phyloP scores from a whole-genome alignment of 208 protist species.

The Herpetomonas tarakana region DNA sequence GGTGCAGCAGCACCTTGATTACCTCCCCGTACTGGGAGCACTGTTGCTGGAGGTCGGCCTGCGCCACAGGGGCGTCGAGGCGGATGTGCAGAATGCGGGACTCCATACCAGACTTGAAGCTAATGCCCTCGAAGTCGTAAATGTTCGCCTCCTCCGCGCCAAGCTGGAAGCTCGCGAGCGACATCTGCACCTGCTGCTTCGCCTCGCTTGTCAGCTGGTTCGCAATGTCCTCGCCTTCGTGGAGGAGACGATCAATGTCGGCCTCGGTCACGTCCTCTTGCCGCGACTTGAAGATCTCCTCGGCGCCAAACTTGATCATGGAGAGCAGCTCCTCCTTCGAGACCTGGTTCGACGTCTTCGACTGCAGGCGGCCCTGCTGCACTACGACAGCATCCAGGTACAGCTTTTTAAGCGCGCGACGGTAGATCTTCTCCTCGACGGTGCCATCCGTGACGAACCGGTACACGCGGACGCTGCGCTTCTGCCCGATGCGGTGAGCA shows the following conservation, averaged over 20 bases:
- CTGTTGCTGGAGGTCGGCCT: conserved; percentile 61
- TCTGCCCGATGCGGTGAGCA: conserved; percentile 98
- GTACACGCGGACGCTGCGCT: conserved; percentile 95
- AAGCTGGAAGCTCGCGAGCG: conserved; percentile 92
- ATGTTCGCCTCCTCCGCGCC: conserved; percentile 92
- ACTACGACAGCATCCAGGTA: conserved; percentile 98
- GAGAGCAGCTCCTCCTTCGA: conserved; percentile 95
- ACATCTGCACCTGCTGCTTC: conserved; percentile 83
- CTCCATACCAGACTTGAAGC: conserved; percentile 76
- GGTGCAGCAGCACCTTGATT: conserved; percentile 72
- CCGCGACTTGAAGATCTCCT: conserved; percentile 95
- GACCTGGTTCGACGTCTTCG: conserved; percentile 41
- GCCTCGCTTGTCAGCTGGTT: conserved; percentile 79
- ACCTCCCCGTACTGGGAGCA: conserved; percentile 74
- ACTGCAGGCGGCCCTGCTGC: conserved; percentile 94
- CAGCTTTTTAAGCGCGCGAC: conserved; percentile 97
- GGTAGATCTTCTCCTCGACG: conserved; percentile 98
- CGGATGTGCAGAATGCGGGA: conserved; percentile 72
- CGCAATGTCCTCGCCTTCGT: conserved; percentile 84
- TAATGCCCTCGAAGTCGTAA: conserved; percentile 96
- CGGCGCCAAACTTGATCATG: conserved; percentile 98
- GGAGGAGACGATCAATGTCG: conserved; percentile 97
- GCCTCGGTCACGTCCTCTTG: conserved; percentile 94
- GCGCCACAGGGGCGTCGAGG: conserved; percentile 45
- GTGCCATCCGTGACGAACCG: conserved; percentile 97